phyloP scores from a whole-genome alignment of 331 rosid species.

The Spiraea crenata region DNA sequence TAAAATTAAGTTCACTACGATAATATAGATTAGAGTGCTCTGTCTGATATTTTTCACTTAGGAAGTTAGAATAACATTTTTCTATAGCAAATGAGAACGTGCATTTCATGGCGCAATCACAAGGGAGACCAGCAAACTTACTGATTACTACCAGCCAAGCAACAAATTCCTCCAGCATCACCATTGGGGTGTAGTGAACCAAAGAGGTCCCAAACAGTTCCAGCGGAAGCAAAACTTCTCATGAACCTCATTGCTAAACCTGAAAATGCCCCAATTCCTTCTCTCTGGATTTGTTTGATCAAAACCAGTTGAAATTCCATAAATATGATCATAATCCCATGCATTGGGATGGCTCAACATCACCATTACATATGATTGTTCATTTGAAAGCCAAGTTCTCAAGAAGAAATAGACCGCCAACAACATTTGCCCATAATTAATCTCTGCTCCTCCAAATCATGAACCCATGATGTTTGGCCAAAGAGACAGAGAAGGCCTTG shows the following conservation, averaged over 20 bases:
- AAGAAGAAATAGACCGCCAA: constrained; percentile 42
- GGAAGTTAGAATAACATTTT: no score
- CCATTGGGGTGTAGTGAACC: constrained; percentile 63
- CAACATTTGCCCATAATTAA: constrained; percentile 60
- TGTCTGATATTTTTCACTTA: no score
- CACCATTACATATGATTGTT: constrained; percentile 47
- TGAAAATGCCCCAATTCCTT: constrained; percentile 43
- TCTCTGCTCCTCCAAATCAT: constrained; percentile 35
- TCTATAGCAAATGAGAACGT: no score
- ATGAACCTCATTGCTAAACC: constrained; percentile 2
- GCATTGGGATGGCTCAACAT: constrained; percentile 60
- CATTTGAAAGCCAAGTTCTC: constrained; percentile 41
- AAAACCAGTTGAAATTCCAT: constrained; percentile 34
- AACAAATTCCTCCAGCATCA: constrained; percentile 42
- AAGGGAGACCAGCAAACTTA: no score
- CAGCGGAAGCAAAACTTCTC: constrained; percentile 40
- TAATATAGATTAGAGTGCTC: neutral
- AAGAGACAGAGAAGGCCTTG: neutral
- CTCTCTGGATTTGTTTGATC: constrained; percentile 33
- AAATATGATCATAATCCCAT: constrained; percentile 57
- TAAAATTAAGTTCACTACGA: neutral
- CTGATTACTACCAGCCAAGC: no score
- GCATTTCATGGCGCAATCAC: no score
- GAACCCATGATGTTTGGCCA: constrained; percentile 38
- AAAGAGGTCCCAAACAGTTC: constrained; percentile 44